phyloP scores from a whole-genome alignment of 129 eudicot species.

The Scalesia atractyloides region DNA sequence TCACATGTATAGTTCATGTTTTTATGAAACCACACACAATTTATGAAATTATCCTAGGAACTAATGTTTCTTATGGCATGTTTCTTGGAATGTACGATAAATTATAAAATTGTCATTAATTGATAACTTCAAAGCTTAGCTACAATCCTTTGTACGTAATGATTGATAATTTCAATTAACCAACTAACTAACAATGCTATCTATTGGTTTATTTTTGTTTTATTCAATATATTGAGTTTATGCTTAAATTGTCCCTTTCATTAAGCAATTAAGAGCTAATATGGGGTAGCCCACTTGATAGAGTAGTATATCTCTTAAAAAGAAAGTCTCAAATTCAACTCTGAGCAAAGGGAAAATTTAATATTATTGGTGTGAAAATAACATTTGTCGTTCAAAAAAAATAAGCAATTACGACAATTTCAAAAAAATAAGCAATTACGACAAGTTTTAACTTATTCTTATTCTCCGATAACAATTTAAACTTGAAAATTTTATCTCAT shows the following conservation, averaged over 20 bases:
- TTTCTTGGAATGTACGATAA: constrained; percentile 32
- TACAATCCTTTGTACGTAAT: constrained; percentile 13
- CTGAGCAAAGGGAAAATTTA: too few relatives aligned
- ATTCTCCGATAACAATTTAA: too few relatives aligned
- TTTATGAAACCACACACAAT: not conserved
- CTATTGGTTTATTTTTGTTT: not conserved
- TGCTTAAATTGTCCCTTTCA: not conserved
- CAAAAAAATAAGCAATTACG: not conserved
- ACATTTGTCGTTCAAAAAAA: too few relatives aligned
- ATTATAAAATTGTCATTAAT: not conserved
- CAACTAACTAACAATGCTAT: not conserved
- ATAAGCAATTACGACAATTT: too few relatives aligned
- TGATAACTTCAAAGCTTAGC: constrained; percentile 35
- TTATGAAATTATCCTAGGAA: constrained; percentile 29
- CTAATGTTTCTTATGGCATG: constrained; percentile 34
- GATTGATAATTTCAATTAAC: not conserved
- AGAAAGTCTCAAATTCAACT: too few relatives aligned
- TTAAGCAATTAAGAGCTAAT: not conserved
- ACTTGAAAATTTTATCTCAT: too few relatives aligned
- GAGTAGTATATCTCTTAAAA: too few relatives aligned
- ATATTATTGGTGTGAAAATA: too few relatives aligned
- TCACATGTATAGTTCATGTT: not conserved
- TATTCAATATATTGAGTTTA: not conserved
- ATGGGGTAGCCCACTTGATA: too few relatives aligned
- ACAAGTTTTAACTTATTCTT: too few relatives aligned